Base-by-base conservation (phyloP, 352 stramenopile genomes). In the Pythium dissotocum region DNA sequence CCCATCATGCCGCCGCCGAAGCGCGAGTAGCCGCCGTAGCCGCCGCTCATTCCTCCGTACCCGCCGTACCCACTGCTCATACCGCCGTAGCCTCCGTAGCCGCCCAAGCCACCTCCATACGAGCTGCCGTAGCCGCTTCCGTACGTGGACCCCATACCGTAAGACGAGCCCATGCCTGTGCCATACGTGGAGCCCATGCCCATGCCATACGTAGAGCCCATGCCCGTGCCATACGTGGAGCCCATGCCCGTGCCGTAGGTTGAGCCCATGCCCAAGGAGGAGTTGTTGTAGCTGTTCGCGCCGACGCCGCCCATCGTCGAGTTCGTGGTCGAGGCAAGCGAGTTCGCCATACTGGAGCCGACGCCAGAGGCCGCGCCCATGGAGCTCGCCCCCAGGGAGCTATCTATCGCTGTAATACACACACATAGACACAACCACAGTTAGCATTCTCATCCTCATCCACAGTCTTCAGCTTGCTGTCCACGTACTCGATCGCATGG, bases 1-100 rank as follows among this genome's bases (percentile, higher is more conserved):
- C 65, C 66, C 55, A 68, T 70, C 70, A 76, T 76, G 24, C 62
- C 63, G 26, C 67, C 67, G n/a, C 66, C 66, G 21, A 67, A 72
- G 32, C 61, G 48, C 18, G 58, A 63, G 61, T 71, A 71, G 7
- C 46, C 46, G 10, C 71, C 71, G 26, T 69, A 69, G 26, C 66
- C 63, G n/a, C 66, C 58, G 49, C 58, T 56, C 33, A 53, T 30
- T 32, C 68, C 63, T 5, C 68, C 63, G 26, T 71, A 70, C 4
- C 61, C 48, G 26, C 65, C 67, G 35, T 68, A 66, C 12, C 64
- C 55, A 24, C 69, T 58, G 48, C 61, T 69, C 35, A 58, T 48
- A 36, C 63, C 52, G 21, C 70, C 70, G 28, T 73, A 73, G 13
- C 61, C 67, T 32, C 64, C 64, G 51, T 64, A 68, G 32, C 55